Evolutionary conservation across 257 asterid genomes (phyloP), one percentile per base, ranked within the genome.

Genomic region (Plantago ovata): DNA sequence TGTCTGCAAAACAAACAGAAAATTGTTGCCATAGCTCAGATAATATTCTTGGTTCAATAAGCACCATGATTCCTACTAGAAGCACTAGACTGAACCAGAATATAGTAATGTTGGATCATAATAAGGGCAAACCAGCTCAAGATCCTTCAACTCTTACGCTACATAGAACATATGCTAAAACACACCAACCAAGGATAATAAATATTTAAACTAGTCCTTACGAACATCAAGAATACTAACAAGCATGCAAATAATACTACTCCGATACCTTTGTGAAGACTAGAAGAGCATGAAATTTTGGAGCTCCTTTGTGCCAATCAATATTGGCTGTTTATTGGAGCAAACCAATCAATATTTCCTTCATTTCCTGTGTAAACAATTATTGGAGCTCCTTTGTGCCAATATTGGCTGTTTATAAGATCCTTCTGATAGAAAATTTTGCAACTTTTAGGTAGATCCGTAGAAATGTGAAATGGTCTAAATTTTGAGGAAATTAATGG

Each of bases 281-380:
- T 0, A 86, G 53, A 50, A 86, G 84, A 53, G 95, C 90, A 63
- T 69, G 70, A 70, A 86, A 84, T 21, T 74, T 70, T 0, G 94
- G 88, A 57, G 94, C n/a, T n/a, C n/a, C n/a, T n/a, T n/a, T n/a
- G n/a, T n/a, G n/a, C n/a, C 94, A 69, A 83, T 81, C 89, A 56
- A 93, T 72, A 38, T 86, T 86, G 21, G 78, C 74, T n/a, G n/a
- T n/a, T n/a, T n/a, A n/a, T n/a, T n/a, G n/a, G n/a, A 61, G 95
- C 93, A 69, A 83, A 86, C 95, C 89, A 86, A 39, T 81, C 93
- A 70, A 86, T 83, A 15, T 83, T 84, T 28, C 93, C 94, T 84
- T 86, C 95, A 64, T 86, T 86, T 10, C 94, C 94, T 8, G 95
- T 79, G 74, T 81, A 86, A 5, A 86, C 94, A 76, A 86, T 81